Evolutionary conservation across 176 grass and related monocot species (phyloP).

Genomic region (Stipa capillata): DNA sequence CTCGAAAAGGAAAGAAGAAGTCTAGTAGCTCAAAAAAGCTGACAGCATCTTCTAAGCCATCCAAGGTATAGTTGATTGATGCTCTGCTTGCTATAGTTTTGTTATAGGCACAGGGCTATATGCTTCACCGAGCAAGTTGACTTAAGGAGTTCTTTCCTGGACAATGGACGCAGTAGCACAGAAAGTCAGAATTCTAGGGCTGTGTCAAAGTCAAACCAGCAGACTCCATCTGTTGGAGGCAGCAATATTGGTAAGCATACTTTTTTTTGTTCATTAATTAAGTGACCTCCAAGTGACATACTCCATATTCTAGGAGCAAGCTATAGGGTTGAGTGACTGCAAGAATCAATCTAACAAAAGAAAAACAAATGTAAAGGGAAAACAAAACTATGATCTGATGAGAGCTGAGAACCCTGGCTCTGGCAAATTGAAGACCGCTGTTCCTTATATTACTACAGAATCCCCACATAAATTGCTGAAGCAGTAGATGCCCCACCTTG

Average conservation of each 20-base stretch:
- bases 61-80: slow-evolving; percentile 42
- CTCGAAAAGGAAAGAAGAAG: slow-evolving; percentile 88
- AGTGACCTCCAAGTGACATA: slow-evolving; percentile 21
- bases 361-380: slow-evolving; percentile 83
- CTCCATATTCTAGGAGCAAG: slow-evolving; percentile 47
- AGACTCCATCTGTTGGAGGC: slow-evolving; percentile 8
- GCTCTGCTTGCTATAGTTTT: slow-evolving; percentile 1
- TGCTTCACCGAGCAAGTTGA: slow-evolving; percentile 21
- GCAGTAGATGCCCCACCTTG: slow-evolving; percentile 8
- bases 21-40: slow-evolving; percentile 57
- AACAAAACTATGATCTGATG: slow-evolving; percentile 39
- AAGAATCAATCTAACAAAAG: slow-evolving; percentile 57
- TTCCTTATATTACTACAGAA: slow-evolving; percentile 26
- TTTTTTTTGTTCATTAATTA: slow-evolving; percentile 17
- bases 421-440: slow-evolving; percentile 31
- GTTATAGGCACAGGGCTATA: slow-evolving; percentile 2
- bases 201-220: slow-evolving; percentile 28
- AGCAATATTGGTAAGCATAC: slow-evolving; percentile 23
- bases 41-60: slow-evolving; percentile 35
- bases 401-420: slow-evolving; percentile 37
- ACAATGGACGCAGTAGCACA: slow-evolving; percentile 34
- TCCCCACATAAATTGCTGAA: slow-evolving; percentile 10
- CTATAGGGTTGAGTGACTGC: slow-evolving; percentile 25
- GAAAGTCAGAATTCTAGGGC: slow-evolving; percentile 30
- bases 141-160: slow-evolving; percentile 29